These are phyloP conservation scores for Peniophora sp. DNA, from an alignment of 1,284 basidiomycete genomes.

Conservation along the genomic window DNA sequence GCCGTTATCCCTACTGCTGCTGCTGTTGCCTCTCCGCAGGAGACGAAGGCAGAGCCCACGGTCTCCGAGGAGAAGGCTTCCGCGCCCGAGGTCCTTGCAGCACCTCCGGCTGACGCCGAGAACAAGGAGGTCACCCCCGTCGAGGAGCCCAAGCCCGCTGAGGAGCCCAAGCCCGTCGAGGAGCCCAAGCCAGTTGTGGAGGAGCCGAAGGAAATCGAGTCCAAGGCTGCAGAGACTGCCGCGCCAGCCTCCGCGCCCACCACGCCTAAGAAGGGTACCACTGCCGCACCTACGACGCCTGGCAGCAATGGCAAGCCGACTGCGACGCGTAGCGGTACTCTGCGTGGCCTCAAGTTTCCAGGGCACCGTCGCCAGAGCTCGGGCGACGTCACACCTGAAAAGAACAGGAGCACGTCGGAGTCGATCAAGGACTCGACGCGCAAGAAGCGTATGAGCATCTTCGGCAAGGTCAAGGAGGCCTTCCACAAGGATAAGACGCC, in stretches of 20 bases:
- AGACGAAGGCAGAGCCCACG: slow-evolving; percentile 12
- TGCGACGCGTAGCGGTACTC: not conserved
- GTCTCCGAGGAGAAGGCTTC: slow-evolving; percentile 2
- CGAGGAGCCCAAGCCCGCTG: not conserved
- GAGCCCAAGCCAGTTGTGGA: not conserved
- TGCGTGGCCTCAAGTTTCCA: not conserved
- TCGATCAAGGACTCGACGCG: not conserved
- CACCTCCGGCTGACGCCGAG: not conserved
- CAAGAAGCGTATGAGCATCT: slow-evolving; percentile 17
- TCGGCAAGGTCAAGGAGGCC: slow-evolving; percentile 39
- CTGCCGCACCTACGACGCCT: not conserved
- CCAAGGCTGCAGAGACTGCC: not conserved
- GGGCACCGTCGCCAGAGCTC: slow-evolving; percentile 26
- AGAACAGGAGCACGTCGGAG: slow-evolving; percentile 31
- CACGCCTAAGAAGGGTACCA: not conserved
- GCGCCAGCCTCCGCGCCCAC: not conserved
- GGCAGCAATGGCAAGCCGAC: not conserved
- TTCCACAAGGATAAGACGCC: slow-evolving; percentile 35
- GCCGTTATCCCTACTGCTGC: slow-evolving; percentile 4
- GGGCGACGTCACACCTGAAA: slow-evolving; percentile 64
- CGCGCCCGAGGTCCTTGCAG: not conserved
- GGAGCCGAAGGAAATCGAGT: not conserved
- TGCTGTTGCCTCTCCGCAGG: slow-evolving; percentile 8
- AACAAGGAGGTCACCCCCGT: not conserved
- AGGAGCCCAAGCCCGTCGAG: not conserved